Percentiles rank a stretch among this genome's conserved stretches.
Evolutionary conservation across 805 yeast genomes (phyloP).

Genomic region (Schizosaccharomyces octosporus): DNA sequence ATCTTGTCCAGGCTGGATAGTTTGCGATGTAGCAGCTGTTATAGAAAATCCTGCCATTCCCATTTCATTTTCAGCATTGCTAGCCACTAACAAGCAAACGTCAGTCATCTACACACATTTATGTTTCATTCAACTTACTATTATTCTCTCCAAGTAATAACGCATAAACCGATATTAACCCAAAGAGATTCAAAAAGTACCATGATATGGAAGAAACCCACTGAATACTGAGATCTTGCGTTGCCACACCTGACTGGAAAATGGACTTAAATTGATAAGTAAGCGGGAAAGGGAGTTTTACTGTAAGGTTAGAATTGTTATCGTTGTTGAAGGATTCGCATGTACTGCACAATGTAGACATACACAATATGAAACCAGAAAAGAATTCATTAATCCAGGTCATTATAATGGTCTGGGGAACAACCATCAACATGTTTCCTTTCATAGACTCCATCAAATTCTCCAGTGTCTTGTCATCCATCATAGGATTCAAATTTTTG

Average conservation of each 20-base stretch:
- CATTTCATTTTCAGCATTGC: conserved; percentile 12
- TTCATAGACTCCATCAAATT: conserved; percentile 54
- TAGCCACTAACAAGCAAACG: not conserved
- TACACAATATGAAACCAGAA: conserved; percentile 36
- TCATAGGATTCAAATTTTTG: conserved; percentile 28
- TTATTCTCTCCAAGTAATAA: conserved; percentile 31
- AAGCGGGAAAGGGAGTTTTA: conserved; percentile 76
- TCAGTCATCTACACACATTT: not conserved
- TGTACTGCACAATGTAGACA: not conserved
- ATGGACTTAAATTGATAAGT: conserved; percentile 75
- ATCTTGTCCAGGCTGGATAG: conserved; percentile 21
- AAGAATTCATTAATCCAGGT: conserved; percentile 88
- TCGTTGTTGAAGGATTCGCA: too few species aligned
- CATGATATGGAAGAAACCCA: conserved; percentile 89
- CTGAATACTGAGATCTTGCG: conserved; percentile 64
- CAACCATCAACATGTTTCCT: conserved; percentile 54
- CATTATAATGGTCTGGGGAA: conserved; percentile 86
- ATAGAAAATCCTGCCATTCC: conserved; percentile 10
- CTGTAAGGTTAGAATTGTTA: conserved; percentile 20
- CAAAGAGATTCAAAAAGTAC: conserved; percentile 76
- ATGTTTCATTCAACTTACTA: conserved; percentile 3
- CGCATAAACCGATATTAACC: conserved; percentile 56
- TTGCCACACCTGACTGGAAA: conserved; percentile 69
- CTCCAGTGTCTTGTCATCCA: conserved; percentile 49
- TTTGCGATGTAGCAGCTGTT: conserved; percentile 27